These are phyloP conservation scores for Rhodotorula graminis DNA, from an alignment of 768 basidiomycete species.

Conservation along the genomic window DNA sequence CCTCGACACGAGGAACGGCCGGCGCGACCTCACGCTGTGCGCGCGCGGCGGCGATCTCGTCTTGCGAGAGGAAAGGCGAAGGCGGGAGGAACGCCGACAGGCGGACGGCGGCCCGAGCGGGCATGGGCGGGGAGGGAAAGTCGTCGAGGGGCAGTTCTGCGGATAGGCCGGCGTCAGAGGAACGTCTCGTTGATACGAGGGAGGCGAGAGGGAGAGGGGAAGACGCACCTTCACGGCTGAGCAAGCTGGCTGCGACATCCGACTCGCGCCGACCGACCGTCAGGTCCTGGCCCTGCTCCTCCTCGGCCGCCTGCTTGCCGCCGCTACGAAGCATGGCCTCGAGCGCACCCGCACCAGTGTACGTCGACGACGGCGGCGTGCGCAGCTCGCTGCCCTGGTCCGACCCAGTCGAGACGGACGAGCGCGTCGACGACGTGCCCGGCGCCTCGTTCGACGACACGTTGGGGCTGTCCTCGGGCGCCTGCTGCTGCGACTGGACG, in stretches of 20 bases:
- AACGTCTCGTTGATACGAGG: too few relatives aligned
- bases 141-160: constrained; percentile 21
- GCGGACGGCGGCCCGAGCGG: neutral
- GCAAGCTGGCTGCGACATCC: constrained; percentile 12
- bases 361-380: constrained; percentile 1
- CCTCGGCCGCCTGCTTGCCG: neutral
- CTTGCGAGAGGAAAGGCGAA: constrained; percentile 30
- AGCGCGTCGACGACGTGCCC: neutral
- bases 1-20: neutral
- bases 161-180: too few relatives aligned
- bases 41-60: constrained; percentile 17
- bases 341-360: neutral
- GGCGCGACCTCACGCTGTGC: neutral
- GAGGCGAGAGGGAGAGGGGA: too few relatives aligned
- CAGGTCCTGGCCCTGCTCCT: neutral
- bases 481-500: neutral
- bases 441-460: neutral
- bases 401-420: neutral
- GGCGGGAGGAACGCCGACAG: constrained; percentile 17
- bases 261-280: neutral
- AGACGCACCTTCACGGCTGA: constrained; percentile 6
- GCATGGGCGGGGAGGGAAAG: constrained; percentile 20
- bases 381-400: neutral
- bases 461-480: neutral
- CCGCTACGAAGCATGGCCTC: too few relatives aligned